Conservation (phyloP, 805 yeast genomes). For the Candida ascalaphidarum region DNA sequence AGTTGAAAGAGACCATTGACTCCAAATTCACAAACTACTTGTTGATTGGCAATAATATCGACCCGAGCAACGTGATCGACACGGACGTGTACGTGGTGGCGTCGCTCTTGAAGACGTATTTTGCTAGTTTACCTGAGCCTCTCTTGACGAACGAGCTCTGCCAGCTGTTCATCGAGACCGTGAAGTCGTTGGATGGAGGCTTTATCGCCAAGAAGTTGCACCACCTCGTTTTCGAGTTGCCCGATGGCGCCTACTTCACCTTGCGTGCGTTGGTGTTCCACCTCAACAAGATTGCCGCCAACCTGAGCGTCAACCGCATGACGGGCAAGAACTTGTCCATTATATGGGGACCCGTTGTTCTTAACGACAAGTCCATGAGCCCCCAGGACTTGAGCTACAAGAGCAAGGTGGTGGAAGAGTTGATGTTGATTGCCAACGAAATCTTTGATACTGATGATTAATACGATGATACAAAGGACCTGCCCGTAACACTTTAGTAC, state of each 20-base stretch:
- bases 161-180: conserved; percentile 58
- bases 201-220: conserved; percentile 69
- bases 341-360: conserved; percentile 90
- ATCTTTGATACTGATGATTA: conserved; percentile 43
- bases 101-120: conserved; percentile 74
- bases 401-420: conserved; percentile 73
- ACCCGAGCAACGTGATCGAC: conserved; percentile 45
- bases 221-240: conserved; percentile 78
- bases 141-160: conserved; percentile 59
- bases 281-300: conserved; percentile 60
- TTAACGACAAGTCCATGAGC: conserved; percentile 57
- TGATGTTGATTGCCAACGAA: conserved; percentile 75
- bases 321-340: conserved; percentile 71
- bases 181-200: conserved; percentile 38
- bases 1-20: conserved; percentile 64
- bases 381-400: conserved; percentile 70
- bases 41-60: conserved; percentile 32
- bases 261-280: conserved; percentile 80
- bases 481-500: not conserved
- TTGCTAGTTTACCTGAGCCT: conserved; percentile 81
- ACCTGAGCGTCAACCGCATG: conserved; percentile 70
- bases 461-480: not conserved
- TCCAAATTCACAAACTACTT: conserved; percentile 59
- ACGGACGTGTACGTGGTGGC: conserved; percentile 87
- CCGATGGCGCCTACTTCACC: conserved; percentile 94